phyloP scores from a whole-genome alignment of 352 stramenopile genomes.

The Phytophthora pluvialis region DNA sequence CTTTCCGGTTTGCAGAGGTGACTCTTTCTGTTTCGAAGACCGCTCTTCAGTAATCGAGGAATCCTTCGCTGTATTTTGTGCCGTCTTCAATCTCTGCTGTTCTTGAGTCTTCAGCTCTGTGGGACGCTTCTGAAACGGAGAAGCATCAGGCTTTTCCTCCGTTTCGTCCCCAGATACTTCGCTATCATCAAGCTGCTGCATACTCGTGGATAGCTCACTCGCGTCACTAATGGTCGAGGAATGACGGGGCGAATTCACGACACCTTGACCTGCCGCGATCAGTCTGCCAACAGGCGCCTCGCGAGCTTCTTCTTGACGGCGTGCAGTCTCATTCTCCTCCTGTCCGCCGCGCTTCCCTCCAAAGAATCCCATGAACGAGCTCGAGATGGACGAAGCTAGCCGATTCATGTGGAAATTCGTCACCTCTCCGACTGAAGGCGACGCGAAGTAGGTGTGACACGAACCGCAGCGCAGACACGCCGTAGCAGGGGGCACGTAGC shows the following conservation, averaged over 20 bases:
- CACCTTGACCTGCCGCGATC: constrained; percentile 65
- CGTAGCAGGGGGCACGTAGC: constrained; percentile 76
- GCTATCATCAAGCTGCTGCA: constrained; percentile 32
- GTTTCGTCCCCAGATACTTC: constrained; percentile 37
- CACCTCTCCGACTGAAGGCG: constrained; percentile 74
- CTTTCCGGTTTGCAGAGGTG: not conserved
- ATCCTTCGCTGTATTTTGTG: not conserved
- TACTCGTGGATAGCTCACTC: constrained; percentile 36
- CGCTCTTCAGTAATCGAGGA: not conserved
- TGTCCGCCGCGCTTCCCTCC: constrained; percentile 36
- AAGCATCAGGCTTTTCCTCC: constrained; percentile 34
- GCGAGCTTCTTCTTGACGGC: constrained; percentile 39
- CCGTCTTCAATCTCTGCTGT: constrained; percentile 13
- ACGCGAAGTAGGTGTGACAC: constrained; percentile 87
- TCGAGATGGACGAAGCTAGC: constrained; percentile 78
- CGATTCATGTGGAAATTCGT: constrained; percentile 88
- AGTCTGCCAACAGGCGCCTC: constrained; percentile 64
- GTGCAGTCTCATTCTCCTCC: constrained; percentile 32
- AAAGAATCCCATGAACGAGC: constrained; percentile 81
- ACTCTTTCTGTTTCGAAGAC: not conserved
- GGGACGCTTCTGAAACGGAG: constrained; percentile 9
- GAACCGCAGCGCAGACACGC: constrained; percentile 79
- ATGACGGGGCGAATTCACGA: constrained; percentile 40
- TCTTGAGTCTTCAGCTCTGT: constrained; percentile 2
- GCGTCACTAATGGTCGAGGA: constrained; percentile 40